Evolutionary conservation across 164 flowering plant species (phyloP).

Genomic region (Litsea cubeba): DNA sequence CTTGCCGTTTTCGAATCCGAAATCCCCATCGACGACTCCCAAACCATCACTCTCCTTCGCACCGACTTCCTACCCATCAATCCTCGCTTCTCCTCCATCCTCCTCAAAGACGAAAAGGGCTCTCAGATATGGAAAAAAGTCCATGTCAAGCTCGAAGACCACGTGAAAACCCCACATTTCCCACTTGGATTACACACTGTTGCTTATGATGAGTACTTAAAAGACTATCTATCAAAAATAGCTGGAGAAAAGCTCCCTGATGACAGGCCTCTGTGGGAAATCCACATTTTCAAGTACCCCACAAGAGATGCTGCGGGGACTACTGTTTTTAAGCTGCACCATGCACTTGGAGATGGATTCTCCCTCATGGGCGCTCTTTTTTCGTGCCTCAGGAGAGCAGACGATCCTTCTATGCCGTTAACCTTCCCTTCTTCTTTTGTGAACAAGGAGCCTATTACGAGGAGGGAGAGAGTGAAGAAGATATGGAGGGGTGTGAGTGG

Average conservation of each 20-base stretch:
- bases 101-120: conserved; percentile 36
- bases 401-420: conserved; percentile 45
- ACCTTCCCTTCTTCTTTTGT: conserved; percentile 32
- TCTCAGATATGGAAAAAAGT: conserved; percentile 51
- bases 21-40: conserved; percentile 6
- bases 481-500: background rate
- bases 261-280: conserved; percentile 53
- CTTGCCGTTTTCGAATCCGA: conserved; percentile 4
- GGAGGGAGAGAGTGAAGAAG: background rate
- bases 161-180: conserved; percentile 34
- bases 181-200: conserved; percentile 28
- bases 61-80: background rate
- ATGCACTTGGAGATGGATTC: conserved; percentile 66
- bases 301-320: conserved; percentile 45
- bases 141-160: conserved; percentile 43
- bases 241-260: conserved; percentile 31
- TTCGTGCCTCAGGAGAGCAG: conserved; percentile 47
- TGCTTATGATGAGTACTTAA: conserved; percentile 28
- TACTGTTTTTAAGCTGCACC: conserved; percentile 55
- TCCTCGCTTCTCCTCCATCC: conserved; percentile 9
- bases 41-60: background rate
- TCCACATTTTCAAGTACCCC: conserved; percentile 51
- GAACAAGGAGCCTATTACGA: background rate
- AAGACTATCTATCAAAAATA: conserved; percentile 37
- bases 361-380: conserved; percentile 63